These are phyloP conservation scores for Sugiyamaella sp. DNA, from an alignment of 1,139 yeast genomes.

Conservation along the genomic window DNA sequence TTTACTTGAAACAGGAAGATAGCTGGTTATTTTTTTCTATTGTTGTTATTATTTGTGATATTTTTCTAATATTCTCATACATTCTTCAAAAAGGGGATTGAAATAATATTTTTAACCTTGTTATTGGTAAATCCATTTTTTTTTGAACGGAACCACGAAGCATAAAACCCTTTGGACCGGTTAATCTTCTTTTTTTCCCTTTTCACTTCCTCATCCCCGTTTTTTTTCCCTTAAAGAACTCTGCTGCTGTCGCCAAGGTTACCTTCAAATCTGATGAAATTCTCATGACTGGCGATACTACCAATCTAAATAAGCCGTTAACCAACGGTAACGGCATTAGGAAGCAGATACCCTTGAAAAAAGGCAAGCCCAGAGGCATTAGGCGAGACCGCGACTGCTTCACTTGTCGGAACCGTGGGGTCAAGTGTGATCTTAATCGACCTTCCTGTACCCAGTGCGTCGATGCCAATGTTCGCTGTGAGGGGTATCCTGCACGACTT, in stretches of 20 bases:
- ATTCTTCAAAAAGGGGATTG: neutral
- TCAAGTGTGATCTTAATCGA: conserved; percentile 34
- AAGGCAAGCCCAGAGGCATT: conserved; percentile 34
- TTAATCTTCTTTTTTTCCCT: neutral
- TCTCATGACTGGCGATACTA: conserved; percentile 7
- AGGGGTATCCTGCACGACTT: conserved; percentile 32
- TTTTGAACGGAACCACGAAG: neutral
- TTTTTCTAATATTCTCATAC: neutral
- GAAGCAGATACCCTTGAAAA: conserved; percentile 17
- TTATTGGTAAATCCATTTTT: neutral
- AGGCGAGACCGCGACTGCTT: conserved; percentile 34
- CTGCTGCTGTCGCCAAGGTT: neutral
- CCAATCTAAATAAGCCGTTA: neutral
- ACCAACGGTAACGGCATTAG: conserved; percentile 5
- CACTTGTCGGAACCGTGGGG: conserved; percentile 31
- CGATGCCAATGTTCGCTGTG: conserved; percentile 29
- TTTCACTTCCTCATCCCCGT: neutral
- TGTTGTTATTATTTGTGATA: neutral
- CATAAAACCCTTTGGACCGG: neutral
- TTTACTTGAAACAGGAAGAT: neutral
- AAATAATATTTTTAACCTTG: neutral
- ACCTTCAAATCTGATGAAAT: neutral
- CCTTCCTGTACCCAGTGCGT: conserved; percentile 32
- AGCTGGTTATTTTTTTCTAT: too few species aligned
- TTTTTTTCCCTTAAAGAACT: neutral